Conservation (phyloP, 2,329 filamentous ascomycete species). For the Metarhizium brunneum region DNA sequence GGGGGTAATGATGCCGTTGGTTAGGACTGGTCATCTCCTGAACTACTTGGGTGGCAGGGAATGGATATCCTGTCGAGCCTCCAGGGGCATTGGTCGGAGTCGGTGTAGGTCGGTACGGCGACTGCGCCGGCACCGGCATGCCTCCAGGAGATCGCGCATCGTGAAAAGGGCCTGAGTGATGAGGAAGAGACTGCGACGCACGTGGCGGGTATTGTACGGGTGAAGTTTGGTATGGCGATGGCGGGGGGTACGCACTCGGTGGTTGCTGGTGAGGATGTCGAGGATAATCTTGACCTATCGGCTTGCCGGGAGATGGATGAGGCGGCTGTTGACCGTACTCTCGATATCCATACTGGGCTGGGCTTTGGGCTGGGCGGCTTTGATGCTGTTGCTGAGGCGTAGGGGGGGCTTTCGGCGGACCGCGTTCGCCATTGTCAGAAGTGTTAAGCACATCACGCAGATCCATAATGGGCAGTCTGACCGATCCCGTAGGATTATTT, state of each 20-base stretch:
- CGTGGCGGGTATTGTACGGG: constrained; percentile 32
- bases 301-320: constrained; percentile 39
- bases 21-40: constrained; percentile 39
- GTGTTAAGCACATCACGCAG: constrained; percentile 46
- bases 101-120: constrained; percentile 40
- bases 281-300: constrained; percentile 36
- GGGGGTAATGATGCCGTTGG: constrained; percentile 43
- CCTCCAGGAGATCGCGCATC: constrained; percentile 41
- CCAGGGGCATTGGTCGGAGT: constrained; percentile 29
- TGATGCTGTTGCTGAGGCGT: constrained; percentile 24
- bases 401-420: constrained; percentile 22
- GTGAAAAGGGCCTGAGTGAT: constrained; percentile 29
- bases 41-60: constrained; percentile 33
- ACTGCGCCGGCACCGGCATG: constrained; percentile 24
- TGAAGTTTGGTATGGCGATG: constrained; percentile 28
- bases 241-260: constrained; percentile 27
- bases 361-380: constrained; percentile 26
- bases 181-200: constrained; percentile 29
- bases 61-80: constrained; percentile 39
- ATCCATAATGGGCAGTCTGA: constrained; percentile 31
- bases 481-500: background rate
- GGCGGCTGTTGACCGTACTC: constrained; percentile 33
- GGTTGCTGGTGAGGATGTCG: constrained; percentile 20
- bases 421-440: constrained; percentile 34
- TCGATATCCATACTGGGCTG: constrained; percentile 37